phyloP scores from a whole-genome alignment of 352 stramenopile species.

The Phytophthora ramorum region DNA sequence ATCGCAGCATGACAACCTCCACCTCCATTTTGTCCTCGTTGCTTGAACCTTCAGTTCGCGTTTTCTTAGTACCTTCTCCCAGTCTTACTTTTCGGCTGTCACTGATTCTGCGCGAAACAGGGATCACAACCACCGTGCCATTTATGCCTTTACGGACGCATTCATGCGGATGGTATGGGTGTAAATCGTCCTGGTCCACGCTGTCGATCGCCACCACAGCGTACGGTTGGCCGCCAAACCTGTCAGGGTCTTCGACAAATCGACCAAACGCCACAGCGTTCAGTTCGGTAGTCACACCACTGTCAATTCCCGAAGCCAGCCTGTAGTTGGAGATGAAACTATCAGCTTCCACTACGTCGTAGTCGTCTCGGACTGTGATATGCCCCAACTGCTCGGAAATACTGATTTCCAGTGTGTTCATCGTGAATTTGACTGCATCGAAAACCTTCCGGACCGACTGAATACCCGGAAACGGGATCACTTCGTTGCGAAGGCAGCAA shows the following conservation, averaged over 20 bases:
- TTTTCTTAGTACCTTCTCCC: too few relatives aligned
- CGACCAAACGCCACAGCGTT: constrained; percentile 26
- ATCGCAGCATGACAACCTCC: constrained; percentile 18
- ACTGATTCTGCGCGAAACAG: background rate
- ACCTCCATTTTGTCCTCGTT: constrained; percentile 13
- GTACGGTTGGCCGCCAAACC: background rate
- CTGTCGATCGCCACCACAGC: constrained; percentile 25
- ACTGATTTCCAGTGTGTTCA: constrained; percentile 43
- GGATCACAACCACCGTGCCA: constrained; percentile 18
- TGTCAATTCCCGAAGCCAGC: constrained; percentile 10
- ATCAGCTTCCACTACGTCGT: constrained; percentile 12
- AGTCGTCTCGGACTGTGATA: too few relatives aligned
- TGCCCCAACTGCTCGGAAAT: constrained; percentile 42
- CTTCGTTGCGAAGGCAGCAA: constrained; percentile 37
- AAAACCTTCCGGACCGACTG: constrained; percentile 33
- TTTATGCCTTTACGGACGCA: constrained; percentile 31
- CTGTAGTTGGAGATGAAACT: constrained; percentile 22
- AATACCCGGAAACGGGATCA: constrained; percentile 36
- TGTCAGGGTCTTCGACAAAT: constrained; percentile 5
- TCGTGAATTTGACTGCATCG: constrained; percentile 38
- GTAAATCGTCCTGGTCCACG: constrained; percentile 41
- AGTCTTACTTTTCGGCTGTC: background rate
- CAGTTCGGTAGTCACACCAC: constrained; percentile 15
- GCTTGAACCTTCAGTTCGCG: too few relatives aligned
- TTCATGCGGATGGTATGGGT: constrained; percentile 39